Base-by-base conservation (phyloP, 495 filamentous ascomycete species). In the Aspergillus baeticus region DNA sequence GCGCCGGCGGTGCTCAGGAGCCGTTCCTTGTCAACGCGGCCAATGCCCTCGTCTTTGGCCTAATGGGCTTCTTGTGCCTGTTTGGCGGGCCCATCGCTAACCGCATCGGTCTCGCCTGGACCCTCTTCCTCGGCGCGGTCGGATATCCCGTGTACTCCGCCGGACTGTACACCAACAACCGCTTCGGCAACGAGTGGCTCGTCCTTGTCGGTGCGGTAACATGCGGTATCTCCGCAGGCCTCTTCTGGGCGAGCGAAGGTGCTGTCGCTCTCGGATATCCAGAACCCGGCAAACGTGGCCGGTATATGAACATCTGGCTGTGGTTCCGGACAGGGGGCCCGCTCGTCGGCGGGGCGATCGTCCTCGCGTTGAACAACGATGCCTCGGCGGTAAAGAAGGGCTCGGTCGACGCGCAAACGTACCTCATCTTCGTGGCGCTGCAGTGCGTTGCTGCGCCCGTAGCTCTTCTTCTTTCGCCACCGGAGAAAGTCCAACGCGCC, bases 1-100 rank as follows among this genome's bases (percentile, higher is more conserved):
- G 85, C 22, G 85, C 84, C 14, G 85, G 85, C 37, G 85, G 85
- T 3, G 11, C 36, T 5, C 15, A 38, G 36, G 13, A 14, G 5
- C 36, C 15, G 5, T 17, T 5, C 36, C 36, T 38, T 11, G 5
- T 17, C 36, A 14, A 17, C 26, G 26, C 26, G 8, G 26, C 26
- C 26, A 29, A 29, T 29, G 26, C 26, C 26, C 26, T 43, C 41
- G 21, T 21, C 13, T 43, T 43, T 10, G 41, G 41, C 14, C 41
- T 43, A 5, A 43, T 43, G 41, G 17, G 17, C 17, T 43, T 43
- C 41, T 7, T 15, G 4, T 43, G 41, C 20, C 10, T 21, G 8
- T 20, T 43, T 20, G 17, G 17, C 41, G 21, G 41, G 4, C 15
- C 21, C 10, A 15, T 43, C 41, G 18, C 41, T 5, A 43, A 43